phyloP scores from a whole-genome alignment of 495 filamentous ascomycete genomes.

The Penicillium angulare region DNA sequence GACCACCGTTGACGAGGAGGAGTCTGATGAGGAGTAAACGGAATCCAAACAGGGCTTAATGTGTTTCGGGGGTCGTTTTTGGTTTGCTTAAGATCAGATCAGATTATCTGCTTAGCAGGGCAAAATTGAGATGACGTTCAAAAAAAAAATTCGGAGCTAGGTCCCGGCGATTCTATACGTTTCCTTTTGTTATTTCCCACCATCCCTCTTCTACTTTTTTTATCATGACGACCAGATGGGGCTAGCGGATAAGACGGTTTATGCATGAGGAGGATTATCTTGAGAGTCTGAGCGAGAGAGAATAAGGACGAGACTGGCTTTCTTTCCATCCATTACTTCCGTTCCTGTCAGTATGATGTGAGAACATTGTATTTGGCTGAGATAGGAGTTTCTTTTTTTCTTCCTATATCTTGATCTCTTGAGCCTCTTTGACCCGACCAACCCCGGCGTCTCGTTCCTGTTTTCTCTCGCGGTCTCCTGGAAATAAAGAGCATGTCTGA shows the following conservation, averaged over 20 bases:
- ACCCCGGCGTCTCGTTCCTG: constrained; percentile 32
- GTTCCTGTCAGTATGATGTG: no score
- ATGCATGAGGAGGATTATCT: constrained; percentile 28
- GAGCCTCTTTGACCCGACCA: constrained; percentile 29
- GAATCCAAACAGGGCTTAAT: constrained; percentile 40
- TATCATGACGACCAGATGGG: constrained; percentile 33
- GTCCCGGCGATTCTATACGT: constrained; percentile 29
- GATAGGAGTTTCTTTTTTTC: constrained; percentile 20
- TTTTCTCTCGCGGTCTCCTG: constrained; percentile 37
- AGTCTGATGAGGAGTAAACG: constrained; percentile 52
- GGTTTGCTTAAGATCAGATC: constrained; percentile 11
- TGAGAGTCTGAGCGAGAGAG: constrained; percentile 26
- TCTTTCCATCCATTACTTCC: constrained; percentile 7
- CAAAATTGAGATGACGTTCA: constrained; percentile 26
- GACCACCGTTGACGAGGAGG: constrained; percentile 54
- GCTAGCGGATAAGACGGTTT: constrained; percentile 26
- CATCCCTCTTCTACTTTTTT: constrained; percentile 9
- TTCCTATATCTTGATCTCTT: constrained; percentile 25
- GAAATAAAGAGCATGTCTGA: constrained; percentile 40
- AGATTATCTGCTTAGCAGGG: constrained; percentile 12
- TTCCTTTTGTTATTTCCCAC: constrained; percentile 12
- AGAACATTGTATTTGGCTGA: constrained; percentile 6
- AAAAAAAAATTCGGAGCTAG: constrained; percentile 34
- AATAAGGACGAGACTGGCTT: constrained; percentile 27
- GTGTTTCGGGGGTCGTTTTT: constrained; percentile 32